Percentiles rank a stretch among this genome's conserved stretches.
These are phyloP conservation scores for Mortierella antarctica DNA, from an alignment of 192 early-diverging fungal genomes.

Conservation along the genomic window DNA sequence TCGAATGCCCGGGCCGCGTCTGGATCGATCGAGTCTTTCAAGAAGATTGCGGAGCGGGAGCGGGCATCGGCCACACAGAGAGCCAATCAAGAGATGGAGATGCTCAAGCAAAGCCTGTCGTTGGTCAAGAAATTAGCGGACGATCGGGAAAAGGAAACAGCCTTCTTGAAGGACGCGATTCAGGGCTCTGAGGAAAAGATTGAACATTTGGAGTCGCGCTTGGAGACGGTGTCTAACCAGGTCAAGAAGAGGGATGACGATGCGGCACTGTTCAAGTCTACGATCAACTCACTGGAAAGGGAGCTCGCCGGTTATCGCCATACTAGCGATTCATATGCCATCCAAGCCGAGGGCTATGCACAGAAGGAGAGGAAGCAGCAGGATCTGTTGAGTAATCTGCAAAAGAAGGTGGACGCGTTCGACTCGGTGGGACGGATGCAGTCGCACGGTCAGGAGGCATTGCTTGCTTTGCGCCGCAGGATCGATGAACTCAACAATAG, in stretches of 20 bases:
- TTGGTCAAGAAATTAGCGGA: not conserved
- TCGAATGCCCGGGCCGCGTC: conserved; percentile 4
- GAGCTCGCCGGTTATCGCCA: not conserved
- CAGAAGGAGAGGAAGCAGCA: not conserved
- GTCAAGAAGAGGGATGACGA: not conserved
- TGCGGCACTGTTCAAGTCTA: not conserved
- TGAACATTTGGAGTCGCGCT: not conserved
- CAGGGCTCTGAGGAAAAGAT: conserved; percentile 1
- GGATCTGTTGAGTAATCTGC: not conserved
- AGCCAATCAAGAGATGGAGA: conserved; percentile 1
- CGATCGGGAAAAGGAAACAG: conserved; percentile 15
- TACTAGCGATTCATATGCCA: not conserved
- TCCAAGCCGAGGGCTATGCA: not conserved
- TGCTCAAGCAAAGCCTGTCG: conserved; percentile 1
- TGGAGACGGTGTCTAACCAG: conserved; percentile 2
- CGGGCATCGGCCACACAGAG: not conserved
- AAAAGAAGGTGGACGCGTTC: not conserved
- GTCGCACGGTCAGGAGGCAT: too few species aligned
- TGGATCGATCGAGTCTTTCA: conserved; percentile 14
- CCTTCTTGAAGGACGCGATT: conserved; percentile 16
- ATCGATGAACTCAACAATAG: too few species aligned
- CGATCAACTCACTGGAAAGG: not conserved
- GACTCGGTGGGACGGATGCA: not conserved
- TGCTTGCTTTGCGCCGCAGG: too few species aligned
- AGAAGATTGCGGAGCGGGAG: conserved; percentile 16